Evolutionary conservation across 179 eudicot genomes (phyloP).

Genomic region (Silene vulgaris): DNA sequence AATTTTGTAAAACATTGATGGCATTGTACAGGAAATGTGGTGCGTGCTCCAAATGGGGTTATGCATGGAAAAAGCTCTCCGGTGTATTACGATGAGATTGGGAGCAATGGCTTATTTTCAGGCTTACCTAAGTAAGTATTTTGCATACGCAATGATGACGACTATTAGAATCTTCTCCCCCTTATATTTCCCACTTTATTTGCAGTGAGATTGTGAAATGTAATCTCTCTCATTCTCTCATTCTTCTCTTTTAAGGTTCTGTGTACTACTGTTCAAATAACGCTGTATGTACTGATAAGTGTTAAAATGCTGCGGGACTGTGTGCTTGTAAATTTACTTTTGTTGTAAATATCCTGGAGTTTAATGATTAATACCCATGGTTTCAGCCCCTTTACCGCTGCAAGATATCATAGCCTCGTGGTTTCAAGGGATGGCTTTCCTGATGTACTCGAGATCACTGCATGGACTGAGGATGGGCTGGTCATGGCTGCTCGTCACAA

Average conservation of each 20-base stretch:
- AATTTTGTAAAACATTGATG: slow-evolving; percentile 9
- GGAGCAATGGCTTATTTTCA: slow-evolving; percentile 66
- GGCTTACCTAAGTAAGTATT: slow-evolving; percentile 82
- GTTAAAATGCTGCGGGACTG: too few species aligned
- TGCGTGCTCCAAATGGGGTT: slow-evolving; percentile 86
- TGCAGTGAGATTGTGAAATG: not conserved
- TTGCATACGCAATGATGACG: not conserved
- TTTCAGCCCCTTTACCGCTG: slow-evolving; percentile 86
- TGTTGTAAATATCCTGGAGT: not conserved
- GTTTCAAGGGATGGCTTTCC: slow-evolving; percentile 84
- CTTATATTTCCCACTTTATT: not conserved
- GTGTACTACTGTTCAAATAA: too few species aligned
- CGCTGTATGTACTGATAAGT: too few species aligned
- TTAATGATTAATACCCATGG: slow-evolving; percentile 14
- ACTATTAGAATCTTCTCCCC: not conserved
- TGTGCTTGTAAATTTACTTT: not conserved
- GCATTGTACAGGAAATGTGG: slow-evolving; percentile 63
- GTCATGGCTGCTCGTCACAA: slow-evolving; percentile 98
- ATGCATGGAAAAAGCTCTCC: slow-evolving; percentile 94
- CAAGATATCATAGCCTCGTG: slow-evolving; percentile 96
- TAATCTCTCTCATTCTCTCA: too few species aligned
- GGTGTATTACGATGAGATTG: slow-evolving; percentile 77
- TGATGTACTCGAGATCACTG: slow-evolving; percentile 84
- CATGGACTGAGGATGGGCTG: slow-evolving; percentile 96
- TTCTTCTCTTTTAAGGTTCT: too few species aligned